A percentile compares a stretch with the other conserved stretches of the same genome.
These are phyloP conservation scores for Chimonanthus salicifolius DNA, from an alignment of 164 flowering plant species.

Conservation along the genomic window DNA sequence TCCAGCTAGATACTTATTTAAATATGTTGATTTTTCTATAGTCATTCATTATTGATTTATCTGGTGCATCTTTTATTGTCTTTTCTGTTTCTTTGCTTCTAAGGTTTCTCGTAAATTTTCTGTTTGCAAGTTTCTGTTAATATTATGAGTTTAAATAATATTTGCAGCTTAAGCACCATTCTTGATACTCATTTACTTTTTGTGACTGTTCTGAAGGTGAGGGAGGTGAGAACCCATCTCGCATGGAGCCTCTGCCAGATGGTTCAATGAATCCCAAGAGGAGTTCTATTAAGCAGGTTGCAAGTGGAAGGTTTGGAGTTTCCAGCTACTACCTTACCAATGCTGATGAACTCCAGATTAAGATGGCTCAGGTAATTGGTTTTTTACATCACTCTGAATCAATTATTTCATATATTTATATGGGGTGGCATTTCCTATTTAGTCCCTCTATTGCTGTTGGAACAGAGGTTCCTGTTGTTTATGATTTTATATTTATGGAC, in stretches of 20 bases:
- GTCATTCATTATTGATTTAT: neutral
- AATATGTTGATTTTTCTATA: too few relatives aligned
- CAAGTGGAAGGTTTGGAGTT: slow-evolving; percentile 99
- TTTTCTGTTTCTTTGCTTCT: neutral
- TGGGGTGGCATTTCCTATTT: slow-evolving; percentile 10
- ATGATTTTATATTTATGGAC: slow-evolving; percentile 58
- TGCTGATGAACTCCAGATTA: slow-evolving; percentile 95
- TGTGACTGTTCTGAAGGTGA: slow-evolving; percentile 50
- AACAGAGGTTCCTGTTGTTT: slow-evolving; percentile 44
- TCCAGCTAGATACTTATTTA: too few relatives aligned
- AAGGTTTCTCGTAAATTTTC: neutral
- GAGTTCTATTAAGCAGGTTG: slow-evolving; percentile 98
- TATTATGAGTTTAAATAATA: slow-evolving; percentile 6
- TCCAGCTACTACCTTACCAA: slow-evolving; percentile 93
- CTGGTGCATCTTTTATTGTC: neutral
- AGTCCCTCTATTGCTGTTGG: slow-evolving; percentile 26
- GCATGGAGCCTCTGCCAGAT: slow-evolving; percentile 89
- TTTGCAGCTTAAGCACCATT: neutral
- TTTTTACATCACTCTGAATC: neutral
- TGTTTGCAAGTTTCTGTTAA: neutral
- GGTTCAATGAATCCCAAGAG: slow-evolving; percentile 96
- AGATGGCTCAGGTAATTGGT: slow-evolving; percentile 95
- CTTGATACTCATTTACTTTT: neutral
- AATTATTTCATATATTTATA: neutral
- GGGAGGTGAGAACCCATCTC: slow-evolving; percentile 99